Conservation (phyloP, 345 rosid genomes). For the Ceriops tagal region DNA sequence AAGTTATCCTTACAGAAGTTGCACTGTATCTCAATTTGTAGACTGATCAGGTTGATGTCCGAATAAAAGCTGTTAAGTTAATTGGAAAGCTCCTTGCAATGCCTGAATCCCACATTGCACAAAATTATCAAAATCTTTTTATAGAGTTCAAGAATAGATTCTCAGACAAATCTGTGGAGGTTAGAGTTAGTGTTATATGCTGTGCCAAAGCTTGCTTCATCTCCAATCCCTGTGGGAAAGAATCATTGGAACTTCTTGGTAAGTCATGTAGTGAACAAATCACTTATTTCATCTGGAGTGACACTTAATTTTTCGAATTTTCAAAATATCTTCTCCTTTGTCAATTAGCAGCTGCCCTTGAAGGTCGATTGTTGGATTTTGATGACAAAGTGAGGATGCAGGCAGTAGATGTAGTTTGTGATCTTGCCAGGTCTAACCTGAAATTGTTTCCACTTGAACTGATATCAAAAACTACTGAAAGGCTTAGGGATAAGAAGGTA, state of each 20-base stretch:
- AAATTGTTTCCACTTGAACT: constrained; percentile 48
- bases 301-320: constrained; percentile 17
- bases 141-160: constrained; percentile 85
- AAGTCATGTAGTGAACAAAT: constrained; percentile 26
- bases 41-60: constrained; percentile 90
- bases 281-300: constrained; percentile 10
- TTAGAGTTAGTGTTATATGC: constrained; percentile 68
- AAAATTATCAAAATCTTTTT: constrained; percentile 56
- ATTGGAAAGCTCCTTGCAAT: constrained; percentile 66
- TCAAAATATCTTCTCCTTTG: neutral
- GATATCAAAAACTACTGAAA: constrained; percentile 62
- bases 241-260: constrained; percentile 65
- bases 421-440: constrained; percentile 57
- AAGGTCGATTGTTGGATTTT: constrained; percentile 75
- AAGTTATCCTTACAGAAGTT: neutral
- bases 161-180: constrained; percentile 84
- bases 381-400: constrained; percentile 79
- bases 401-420: constrained; percentile 75
- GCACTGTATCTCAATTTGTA: constrained; percentile 26
- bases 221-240: constrained; percentile 53
- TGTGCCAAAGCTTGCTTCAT: constrained; percentile 68
- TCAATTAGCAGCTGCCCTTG: constrained; percentile 60
- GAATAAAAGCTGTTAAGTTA: constrained; percentile 81
- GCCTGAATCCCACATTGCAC: constrained; percentile 47
- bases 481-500: constrained; percentile 97